phyloP scores from a whole-genome alignment of 2,329 filamentous ascomycete species.

The Fusarium coicis region DNA sequence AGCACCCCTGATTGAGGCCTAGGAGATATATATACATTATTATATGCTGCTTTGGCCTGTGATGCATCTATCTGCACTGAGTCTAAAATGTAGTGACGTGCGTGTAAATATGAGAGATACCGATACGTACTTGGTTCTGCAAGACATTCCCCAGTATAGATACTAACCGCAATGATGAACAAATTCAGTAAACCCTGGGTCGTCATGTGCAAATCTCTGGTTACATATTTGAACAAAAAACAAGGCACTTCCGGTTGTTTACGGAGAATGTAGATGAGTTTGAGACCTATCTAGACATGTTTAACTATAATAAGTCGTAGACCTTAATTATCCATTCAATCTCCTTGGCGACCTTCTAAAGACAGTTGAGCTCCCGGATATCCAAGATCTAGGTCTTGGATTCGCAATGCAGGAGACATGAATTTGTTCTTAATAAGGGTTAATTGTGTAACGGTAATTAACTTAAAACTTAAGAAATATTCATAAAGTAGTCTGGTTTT shows the following conservation, averaged over 20 bases:
- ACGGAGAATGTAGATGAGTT: neutral
- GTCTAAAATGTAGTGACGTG: neutral
- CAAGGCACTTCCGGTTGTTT: rapidly evolving
- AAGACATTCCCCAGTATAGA: rapidly evolving
- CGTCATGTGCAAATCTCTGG: rapidly evolving
- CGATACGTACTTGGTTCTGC: neutral
- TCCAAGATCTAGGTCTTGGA: rapidly evolving
- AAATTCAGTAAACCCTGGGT: rapidly evolving
- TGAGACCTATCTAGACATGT: neutral
- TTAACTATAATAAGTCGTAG: neutral
- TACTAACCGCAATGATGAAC: rapidly evolving
- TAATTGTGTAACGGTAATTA: rapidly evolving
- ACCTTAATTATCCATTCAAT: neutral
- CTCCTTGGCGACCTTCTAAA: rapidly evolving
- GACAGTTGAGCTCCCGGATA: rapidly evolving
- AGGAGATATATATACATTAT: too few species aligned
- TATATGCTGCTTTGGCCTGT: neutral
- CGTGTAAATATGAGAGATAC: rapidly evolving
- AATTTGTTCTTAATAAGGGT: rapidly evolving
- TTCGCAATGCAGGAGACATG: rapidly evolving
- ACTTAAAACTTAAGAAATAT: neutral
- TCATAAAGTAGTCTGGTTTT: too few species aligned
- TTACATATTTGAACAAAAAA: rapidly evolving
- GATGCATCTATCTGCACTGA: neutral
- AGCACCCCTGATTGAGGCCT: rapidly evolving